Evolutionary conservation across 1,284 basidiomycete genomes (phyloP).

Genomic region (Coniferiporia sulphurascens): DNA sequence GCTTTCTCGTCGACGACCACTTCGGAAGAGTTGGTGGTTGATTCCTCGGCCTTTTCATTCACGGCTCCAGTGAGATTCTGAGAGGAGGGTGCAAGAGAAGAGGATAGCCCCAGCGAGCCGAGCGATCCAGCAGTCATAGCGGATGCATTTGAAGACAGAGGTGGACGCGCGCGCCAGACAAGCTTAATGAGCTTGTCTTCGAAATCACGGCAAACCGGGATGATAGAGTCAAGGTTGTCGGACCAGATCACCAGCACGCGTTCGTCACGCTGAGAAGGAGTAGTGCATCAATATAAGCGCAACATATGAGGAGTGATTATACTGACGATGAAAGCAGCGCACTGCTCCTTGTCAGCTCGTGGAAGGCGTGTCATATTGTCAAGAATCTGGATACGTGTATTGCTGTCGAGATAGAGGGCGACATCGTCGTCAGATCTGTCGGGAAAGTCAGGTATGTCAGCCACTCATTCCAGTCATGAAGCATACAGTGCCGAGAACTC

Average conservation of each 20-base stretch:
- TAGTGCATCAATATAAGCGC: slow-evolving; percentile 7
- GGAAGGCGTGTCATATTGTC: slow-evolving; percentile 59
- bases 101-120: slow-evolving; percentile 19
- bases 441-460: background rate
- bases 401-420: slow-evolving; percentile 25
- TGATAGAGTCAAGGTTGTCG: slow-evolving; percentile 66
- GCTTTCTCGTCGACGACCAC: background rate
- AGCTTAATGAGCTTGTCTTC: slow-evolving; percentile 78
- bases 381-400: slow-evolving; percentile 62
- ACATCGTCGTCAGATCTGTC: slow-evolving; percentile 15
- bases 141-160: slow-evolving; percentile 24
- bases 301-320: background rate
- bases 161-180: slow-evolving; percentile 61
- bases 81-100: background rate
- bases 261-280: slow-evolving; percentile 54
- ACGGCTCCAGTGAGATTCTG: slow-evolving; percentile 5
- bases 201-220: slow-evolving; percentile 59
- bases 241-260: slow-evolving; percentile 74
- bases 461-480: background rate
- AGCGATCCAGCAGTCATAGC: slow-evolving; percentile 34
- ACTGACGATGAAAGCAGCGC: slow-evolving; percentile 75
- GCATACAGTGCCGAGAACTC: slow-evolving; percentile 29
- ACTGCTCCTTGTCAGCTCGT: slow-evolving; percentile 75
- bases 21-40: background rate
- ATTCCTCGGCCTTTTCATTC: slow-evolving; percentile 1